phyloP scores from a whole-genome alignment of 768 basidiomycete genomes.

The Trametes coccinea region DNA sequence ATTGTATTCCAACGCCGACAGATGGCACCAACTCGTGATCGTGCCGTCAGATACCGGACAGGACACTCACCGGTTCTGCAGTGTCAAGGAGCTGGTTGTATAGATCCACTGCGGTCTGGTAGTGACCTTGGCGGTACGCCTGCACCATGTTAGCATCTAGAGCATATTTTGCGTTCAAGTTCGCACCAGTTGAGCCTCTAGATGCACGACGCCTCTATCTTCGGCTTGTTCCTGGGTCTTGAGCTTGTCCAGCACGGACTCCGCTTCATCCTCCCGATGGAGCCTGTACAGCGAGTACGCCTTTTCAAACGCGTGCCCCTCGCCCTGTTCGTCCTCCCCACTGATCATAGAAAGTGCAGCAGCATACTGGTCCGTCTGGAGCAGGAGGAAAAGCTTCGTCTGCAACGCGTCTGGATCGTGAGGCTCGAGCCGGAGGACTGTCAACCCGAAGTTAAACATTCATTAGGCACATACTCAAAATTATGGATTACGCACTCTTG shows the following conservation, averaged over 20 bases:
- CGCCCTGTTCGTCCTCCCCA: background rate
- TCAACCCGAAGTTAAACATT: background rate
- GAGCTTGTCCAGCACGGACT: slow-evolving; percentile 48
- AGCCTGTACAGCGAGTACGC: slow-evolving; percentile 86
- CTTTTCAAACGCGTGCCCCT: slow-evolving; percentile 56
- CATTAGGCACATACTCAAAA: slow-evolving; percentile 22
- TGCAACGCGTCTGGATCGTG: slow-evolving; percentile 70
- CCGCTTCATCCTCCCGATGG: slow-evolving; percentile 73
- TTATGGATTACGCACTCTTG: slow-evolving; percentile 61
- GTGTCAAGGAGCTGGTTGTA: slow-evolving; percentile 83
- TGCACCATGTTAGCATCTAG: slow-evolving; percentile 32
- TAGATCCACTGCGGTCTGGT: slow-evolving; percentile 69
- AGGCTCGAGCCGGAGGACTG: slow-evolving; percentile 74
- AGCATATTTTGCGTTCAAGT: slow-evolving; percentile 14
- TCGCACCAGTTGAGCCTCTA: slow-evolving; percentile 87
- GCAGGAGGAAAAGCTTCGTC: slow-evolving; percentile 83
- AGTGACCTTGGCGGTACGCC: slow-evolving; percentile 79
- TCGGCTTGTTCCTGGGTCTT: slow-evolving; percentile 41
- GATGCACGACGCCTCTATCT: slow-evolving; percentile 68
- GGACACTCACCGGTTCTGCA: slow-evolving; percentile 65
- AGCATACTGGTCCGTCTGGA: slow-evolving; percentile 84
- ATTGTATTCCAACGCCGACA: background rate
- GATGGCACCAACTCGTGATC: background rate
- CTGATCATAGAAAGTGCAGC: slow-evolving; percentile 56
- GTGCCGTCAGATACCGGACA: slow-evolving; percentile 26